phyloP scores from a whole-genome alignment of 257 asterid genomes.

The Forsythia suspensa region DNA sequence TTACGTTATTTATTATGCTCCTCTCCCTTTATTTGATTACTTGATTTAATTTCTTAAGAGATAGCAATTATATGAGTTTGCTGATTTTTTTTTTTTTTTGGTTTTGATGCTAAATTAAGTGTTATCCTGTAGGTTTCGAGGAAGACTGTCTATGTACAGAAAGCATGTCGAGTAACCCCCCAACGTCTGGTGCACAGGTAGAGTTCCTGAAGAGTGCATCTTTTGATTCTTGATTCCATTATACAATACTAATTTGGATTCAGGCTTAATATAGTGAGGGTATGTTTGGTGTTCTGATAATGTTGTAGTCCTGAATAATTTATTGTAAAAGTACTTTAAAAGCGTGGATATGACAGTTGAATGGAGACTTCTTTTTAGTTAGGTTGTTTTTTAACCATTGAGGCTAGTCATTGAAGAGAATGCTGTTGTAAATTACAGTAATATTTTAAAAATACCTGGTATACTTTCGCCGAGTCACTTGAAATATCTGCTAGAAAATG shows the following conservation, averaged over 20 bases:
- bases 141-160: constrained; percentile 28
- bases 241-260: not conserved
- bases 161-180: constrained; percentile 74
- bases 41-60: not conserved
- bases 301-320: not conserved
- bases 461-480: not conserved
- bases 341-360: not conserved
- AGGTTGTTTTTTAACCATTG: not conserved
- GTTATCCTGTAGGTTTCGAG: constrained; percentile 26
- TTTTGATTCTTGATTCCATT: not conserved
- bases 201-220: not conserved
- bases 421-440: not conserved
- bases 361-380: not conserved
- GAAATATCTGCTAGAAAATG: constrained; percentile 4
- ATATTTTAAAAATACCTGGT: not conserved
- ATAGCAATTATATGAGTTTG: not conserved
- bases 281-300: not conserved
- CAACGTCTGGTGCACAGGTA: constrained; percentile 84
- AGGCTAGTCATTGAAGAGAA: not conserved
- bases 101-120: not conserved
- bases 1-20: not conserved
- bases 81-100: not conserved
- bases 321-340: not conserved
- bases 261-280: not conserved
- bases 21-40: not conserved